Evolutionary conservation across 164 flowering plant genomes (phyloP).

Genomic region (Aristolochia contorta): DNA sequence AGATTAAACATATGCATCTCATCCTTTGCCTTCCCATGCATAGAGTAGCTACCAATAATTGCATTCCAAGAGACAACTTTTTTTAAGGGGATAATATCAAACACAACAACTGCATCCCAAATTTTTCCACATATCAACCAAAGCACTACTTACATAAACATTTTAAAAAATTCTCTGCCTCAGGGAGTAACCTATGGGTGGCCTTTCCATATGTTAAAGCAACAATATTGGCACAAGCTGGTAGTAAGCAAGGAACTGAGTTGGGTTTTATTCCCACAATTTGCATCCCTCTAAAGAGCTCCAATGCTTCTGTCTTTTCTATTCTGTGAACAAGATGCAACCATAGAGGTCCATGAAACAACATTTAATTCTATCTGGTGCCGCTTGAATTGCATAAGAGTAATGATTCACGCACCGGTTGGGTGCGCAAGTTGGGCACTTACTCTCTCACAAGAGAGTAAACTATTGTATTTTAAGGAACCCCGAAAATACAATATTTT

Average conservation of each 20-base stretch:
- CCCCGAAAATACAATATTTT: too few species aligned
- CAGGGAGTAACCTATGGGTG: conserved; percentile 63
- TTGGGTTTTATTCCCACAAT: conserved; percentile 54
- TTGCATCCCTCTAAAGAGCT: conserved; percentile 76
- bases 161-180: conserved; percentile 32
- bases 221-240: conserved; percentile 79
- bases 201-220: conserved; percentile 72
- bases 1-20: conserved; percentile 40
- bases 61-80: conserved; percentile 73
- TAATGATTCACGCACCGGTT: too few species aligned
- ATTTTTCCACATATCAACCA: conserved; percentile 73
- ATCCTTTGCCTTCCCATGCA: conserved; percentile 65
- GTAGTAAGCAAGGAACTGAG: conserved; percentile 58
- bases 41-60: conserved; percentile 58
- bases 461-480: too few species aligned
- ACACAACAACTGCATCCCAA: conserved; percentile 30
- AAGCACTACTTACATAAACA: conserved; percentile 56
- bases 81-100: conserved; percentile 37
- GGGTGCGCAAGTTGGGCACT: too few species aligned
- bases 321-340: conserved; percentile 66
- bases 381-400: conserved; percentile 22
- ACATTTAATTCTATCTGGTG: conserved; percentile 46
- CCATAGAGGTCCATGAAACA: conserved; percentile 78
- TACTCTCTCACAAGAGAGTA: too few species aligned
- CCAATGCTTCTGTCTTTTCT: conserved; percentile 70